phyloP scores from a whole-genome alignment of 2,329 filamentous ascomycete genomes.

The Aspergillus uvarum region DNA sequence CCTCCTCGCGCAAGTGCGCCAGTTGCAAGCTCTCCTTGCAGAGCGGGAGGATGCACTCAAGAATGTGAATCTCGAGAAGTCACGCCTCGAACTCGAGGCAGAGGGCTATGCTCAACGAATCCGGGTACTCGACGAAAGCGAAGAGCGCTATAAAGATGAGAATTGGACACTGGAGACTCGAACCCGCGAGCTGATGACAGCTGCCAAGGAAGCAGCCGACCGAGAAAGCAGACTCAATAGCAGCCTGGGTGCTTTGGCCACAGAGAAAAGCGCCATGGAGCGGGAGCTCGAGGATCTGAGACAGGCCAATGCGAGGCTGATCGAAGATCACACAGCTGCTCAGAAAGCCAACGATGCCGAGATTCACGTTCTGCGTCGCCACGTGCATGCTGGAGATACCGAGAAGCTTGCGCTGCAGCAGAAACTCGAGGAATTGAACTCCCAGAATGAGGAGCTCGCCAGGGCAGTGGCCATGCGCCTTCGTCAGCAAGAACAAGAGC shows the following conservation, averaged over 20 bases:
- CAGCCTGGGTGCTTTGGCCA: constrained; percentile 65
- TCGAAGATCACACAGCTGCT: constrained; percentile 73
- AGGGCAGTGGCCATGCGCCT: constrained; percentile 76
- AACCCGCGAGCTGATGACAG: constrained; percentile 75
- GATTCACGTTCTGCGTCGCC: constrained; percentile 77
- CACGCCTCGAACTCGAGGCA: constrained; percentile 76
- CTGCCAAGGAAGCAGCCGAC: constrained; percentile 73
- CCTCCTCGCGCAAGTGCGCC: constrained; percentile 87
- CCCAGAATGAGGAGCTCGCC: constrained; percentile 88
- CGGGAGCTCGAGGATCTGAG: constrained; percentile 90
- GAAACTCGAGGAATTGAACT: constrained; percentile 82
- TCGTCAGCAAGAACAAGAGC: constrained; percentile 64
- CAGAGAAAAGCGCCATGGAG: constrained; percentile 75
- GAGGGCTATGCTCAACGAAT: constrained; percentile 78
- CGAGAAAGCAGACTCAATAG: constrained; percentile 80
- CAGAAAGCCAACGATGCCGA: constrained; percentile 89
- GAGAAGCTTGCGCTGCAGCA: constrained; percentile 77
- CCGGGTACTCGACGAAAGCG: constrained; percentile 83
- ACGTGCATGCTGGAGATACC: constrained; percentile 71
- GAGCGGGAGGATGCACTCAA: constrained; percentile 88
- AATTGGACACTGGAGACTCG: constrained; percentile 97
- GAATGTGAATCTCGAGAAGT: constrained; percentile 70
- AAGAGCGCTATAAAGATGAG: constrained; percentile 95
- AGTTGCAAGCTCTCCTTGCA: constrained; percentile 77
- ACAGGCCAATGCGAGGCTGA: constrained; percentile 71